Evolutionary conservation across 2,329 filamentous ascomycete genomes (phyloP).

Genomic region (Sporothrix variecibatus): DNA sequence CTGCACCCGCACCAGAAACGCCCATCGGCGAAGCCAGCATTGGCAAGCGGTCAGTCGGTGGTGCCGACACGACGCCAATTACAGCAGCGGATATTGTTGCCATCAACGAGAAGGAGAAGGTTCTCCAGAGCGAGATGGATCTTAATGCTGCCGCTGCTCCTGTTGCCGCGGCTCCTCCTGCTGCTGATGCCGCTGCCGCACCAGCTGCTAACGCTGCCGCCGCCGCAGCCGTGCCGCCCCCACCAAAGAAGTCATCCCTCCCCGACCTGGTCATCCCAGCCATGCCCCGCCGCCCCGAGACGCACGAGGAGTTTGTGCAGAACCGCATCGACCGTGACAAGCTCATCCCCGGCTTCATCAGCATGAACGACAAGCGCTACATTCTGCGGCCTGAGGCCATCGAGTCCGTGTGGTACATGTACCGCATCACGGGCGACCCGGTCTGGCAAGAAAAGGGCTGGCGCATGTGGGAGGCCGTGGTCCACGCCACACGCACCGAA

Average conservation of each 20-base stretch:
- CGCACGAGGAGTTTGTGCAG: constrained; percentile 57
- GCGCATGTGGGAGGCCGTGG: constrained; percentile 77
- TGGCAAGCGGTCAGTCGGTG: not conserved
- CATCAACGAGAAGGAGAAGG: constrained; percentile 33
- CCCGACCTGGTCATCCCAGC: constrained; percentile 35
- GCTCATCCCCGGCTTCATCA: constrained; percentile 54
- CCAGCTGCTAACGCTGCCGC: not conserved
- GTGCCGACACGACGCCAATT: not conserved
- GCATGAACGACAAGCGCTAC: constrained; percentile 52
- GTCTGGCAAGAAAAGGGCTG: constrained; percentile 79
- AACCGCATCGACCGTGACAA: constrained; percentile 46
- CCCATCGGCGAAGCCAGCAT: not conserved
- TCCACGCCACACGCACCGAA: constrained; percentile 64
- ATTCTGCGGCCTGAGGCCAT: constrained; percentile 79
- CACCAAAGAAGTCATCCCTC: not conserved
- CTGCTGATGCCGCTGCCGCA: not conserved
- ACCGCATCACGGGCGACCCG: constrained; percentile 80
- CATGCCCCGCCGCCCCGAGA: constrained; percentile 46
- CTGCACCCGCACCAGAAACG: not conserved
- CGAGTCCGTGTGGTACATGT: constrained; percentile 86
- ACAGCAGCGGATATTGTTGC: constrained; percentile 24
- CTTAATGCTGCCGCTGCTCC: constrained; percentile 28
- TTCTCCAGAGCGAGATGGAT: constrained; percentile 34
- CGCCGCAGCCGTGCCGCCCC: too few relatives aligned
- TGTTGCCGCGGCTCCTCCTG: not conserved